Conservation (phyloP, 306 rosid genomes). For the Senna siamea region DNA sequence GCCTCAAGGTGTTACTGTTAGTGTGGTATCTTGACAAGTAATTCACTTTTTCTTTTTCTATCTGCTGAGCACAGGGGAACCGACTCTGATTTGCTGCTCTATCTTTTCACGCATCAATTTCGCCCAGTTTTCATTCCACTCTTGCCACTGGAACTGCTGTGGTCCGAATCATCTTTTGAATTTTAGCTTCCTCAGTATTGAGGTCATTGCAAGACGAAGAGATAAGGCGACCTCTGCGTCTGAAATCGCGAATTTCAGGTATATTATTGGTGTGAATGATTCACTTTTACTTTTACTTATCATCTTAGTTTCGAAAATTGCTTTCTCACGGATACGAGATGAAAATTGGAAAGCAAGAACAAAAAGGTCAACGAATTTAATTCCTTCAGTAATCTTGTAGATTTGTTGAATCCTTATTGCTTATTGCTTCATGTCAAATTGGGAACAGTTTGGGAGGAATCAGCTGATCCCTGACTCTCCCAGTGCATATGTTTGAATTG, state of each 20-base stretch:
- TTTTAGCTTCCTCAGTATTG: neutral
- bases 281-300: conserved; percentile 13
- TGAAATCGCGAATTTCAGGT: conserved; percentile 5
- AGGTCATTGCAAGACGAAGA: conserved; percentile 15
- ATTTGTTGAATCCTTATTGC: too few species aligned
- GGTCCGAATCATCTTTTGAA: neutral
- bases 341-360: neutral
- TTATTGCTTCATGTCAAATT: conserved; percentile 26
- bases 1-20: neutral
- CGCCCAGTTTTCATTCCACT: too few species aligned
- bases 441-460: conserved; percentile 2
- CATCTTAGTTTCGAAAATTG: conserved; percentile 1
- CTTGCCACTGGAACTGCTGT: too few species aligned
- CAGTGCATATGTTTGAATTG: too few species aligned
- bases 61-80: neutral
- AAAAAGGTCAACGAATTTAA: neutral
- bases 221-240: conserved; percentile 6
- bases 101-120: too few species aligned
- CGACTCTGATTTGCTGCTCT: too few species aligned
- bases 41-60: neutral
- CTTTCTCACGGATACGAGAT: neutral
- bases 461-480: conserved; percentile 19
- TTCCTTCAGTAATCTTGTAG: conserved; percentile 18
- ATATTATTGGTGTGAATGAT: conserved; percentile 13
- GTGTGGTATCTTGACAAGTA: neutral